Conservation (phyloP, 495 filamentous ascomycete genomes). For the Trichoderma parareesei region DNA sequence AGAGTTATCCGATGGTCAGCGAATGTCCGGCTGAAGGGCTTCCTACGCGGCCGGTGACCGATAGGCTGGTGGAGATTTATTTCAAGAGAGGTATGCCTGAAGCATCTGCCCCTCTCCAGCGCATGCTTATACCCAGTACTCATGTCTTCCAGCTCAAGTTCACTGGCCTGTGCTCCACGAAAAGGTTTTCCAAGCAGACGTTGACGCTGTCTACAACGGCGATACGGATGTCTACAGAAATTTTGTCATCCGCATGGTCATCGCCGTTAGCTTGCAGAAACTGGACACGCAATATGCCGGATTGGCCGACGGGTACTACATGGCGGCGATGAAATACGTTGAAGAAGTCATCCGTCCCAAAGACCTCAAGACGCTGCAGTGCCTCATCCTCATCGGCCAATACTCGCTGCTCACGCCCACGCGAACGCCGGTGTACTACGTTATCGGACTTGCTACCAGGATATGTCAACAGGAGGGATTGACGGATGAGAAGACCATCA, state of each 20-base stretch:
- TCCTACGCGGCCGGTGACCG: conserved; percentile 57
- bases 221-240: conserved; percentile 71
- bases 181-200: conserved; percentile 62
- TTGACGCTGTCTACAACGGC: conserved; percentile 71
- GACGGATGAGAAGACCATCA: conserved; percentile 77
- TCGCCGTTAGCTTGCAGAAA: conserved; percentile 89
- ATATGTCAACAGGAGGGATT: conserved; percentile 81
- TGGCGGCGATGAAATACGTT: conserved; percentile 73
- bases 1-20: conserved; percentile 70
- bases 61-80: conserved; percentile 70
- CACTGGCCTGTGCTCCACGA: conserved; percentile 82
- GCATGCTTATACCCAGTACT: background rate
- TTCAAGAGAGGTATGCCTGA: conserved; percentile 61
- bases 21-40: conserved; percentile 60
- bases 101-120: background rate
- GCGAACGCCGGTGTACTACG: conserved; percentile 80
- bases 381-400: conserved; percentile 75
- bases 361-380: conserved; percentile 84
- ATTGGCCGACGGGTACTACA: conserved; percentile 84
- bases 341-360: conserved; percentile 70
- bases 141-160: conserved; percentile 56
- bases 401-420: conserved; percentile 91
- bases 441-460: conserved; percentile 76
- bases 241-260: conserved; percentile 78
- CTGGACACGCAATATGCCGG: conserved; percentile 69